Base-by-base conservation (phyloP, 1,284 basidiomycete species). In the Vanrija sp. region DNA sequence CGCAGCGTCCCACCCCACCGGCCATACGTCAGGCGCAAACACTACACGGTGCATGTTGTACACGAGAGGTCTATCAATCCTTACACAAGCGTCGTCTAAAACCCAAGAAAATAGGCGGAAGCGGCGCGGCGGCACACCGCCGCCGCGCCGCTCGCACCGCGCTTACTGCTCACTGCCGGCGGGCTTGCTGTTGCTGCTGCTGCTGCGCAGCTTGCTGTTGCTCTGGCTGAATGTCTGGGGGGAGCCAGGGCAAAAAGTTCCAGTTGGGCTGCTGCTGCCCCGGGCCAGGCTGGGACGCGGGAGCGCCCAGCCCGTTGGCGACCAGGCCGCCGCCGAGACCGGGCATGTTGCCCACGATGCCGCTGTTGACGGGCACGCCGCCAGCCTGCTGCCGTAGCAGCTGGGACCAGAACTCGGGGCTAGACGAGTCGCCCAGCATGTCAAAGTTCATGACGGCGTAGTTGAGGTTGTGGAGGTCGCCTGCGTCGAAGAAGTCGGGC, bases 361-460 rank as follows among this genome's bases (percentile, higher is more conserved):
- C 34, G 34, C 12, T 34, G 34, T 12, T 34, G 34, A 34, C 12
- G 10, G 34, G 34, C 40, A 34, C 10, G 34, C 34, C 34, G 19
- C 40, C 40, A 12, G 34, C 9, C 34, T 34, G 34, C 18, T 53
- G 51, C 21, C 55, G 59, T n/a, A 61, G 40, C 16, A 61, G 43
- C 21, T 49, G 47, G 14, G 43, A 39, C 60, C 60, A 61, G 28
- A 61, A 58, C 44, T 61, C 56, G 1, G 46, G 49, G 15, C 43
- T 42, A 8, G 46, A 42, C 19, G 44, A 43, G 28, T 57, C 52
- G 42, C 58, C 53, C 7, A 61, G 51, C 50, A 61, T 55, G 60
- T 61, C 60, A 47, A 58, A 61, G 51, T 61, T 61, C 18, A 53
- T 57, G 28, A 57, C 55, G 9, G 59, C 59, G 18, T 51, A 61